Evolutionary conservation across 2,329 filamentous ascomycete species (phyloP).

Genomic region (Alternaria brassicicola): DNA sequence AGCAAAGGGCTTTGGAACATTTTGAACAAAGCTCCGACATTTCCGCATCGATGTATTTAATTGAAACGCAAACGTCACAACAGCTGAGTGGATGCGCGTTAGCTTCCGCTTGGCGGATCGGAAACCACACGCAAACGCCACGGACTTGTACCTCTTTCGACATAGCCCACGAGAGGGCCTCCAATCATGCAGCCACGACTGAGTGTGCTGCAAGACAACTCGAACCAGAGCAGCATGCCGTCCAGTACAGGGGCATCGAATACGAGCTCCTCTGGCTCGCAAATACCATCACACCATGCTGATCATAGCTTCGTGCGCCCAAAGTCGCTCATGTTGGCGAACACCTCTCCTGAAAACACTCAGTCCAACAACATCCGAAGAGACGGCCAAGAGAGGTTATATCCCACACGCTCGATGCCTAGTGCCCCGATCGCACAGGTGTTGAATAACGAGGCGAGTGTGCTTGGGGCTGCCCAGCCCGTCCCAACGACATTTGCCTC

Average conservation of each 20-base stretch:
- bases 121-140: slow-evolving; percentile 6
- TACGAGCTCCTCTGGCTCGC: background rate
- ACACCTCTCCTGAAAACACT: slow-evolving; percentile 4
- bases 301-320: slow-evolving; percentile 9
- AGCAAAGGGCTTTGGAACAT: background rate
- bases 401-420: slow-evolving; percentile 20
- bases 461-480: slow-evolving; percentile 18
- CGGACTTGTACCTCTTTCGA: slow-evolving; percentile 12
- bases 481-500: slow-evolving; percentile 13
- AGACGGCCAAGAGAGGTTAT: slow-evolving; percentile 4
- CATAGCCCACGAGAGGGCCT: slow-evolving; percentile 6
- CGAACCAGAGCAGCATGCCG: slow-evolving; percentile 3
- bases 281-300: slow-evolving; percentile 4
- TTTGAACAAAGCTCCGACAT: background rate
- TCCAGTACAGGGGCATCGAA: slow-evolving; percentile 1
- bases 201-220: slow-evolving; percentile 11
- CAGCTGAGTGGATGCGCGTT: background rate
- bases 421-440: slow-evolving; percentile 46
- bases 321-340: slow-evolving; percentile 11
- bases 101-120: slow-evolving; percentile 13
- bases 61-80: background rate
- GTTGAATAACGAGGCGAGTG: slow-evolving; percentile 34
- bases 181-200: slow-evolving; percentile 18
- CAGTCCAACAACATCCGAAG: slow-evolving; percentile 7
- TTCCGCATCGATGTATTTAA: background rate